Evolutionary conservation across 257 asterid genomes (phyloP).

Genomic region (Solanum ossicruentum): DNA sequence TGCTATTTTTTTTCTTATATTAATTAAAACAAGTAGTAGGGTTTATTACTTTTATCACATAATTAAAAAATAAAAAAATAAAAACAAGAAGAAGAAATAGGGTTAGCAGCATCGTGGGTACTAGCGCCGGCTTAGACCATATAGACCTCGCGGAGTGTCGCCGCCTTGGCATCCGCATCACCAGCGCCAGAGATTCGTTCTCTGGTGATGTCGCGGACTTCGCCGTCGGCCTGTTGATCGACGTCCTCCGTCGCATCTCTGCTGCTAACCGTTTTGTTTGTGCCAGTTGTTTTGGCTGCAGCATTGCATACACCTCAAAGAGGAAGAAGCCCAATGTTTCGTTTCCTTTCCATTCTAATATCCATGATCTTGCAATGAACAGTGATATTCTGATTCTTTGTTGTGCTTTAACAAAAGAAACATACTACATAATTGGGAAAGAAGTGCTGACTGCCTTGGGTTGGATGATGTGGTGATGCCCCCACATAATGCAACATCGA

Average conservation of each 20-base stretch:
- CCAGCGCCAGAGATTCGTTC: conserved; percentile 28
- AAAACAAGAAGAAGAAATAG: too few relatives aligned
- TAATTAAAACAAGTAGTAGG: too few relatives aligned
- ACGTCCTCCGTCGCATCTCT: conserved; percentile 43
- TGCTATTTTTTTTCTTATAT: too few relatives aligned
- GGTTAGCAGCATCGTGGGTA: conserved; percentile 14
- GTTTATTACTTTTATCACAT: too few relatives aligned
- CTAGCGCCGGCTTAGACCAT: conserved; percentile 44
- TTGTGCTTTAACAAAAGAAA: conserved; percentile 40
- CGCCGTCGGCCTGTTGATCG: conserved; percentile 43
- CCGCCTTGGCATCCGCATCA: conserved; percentile 41
- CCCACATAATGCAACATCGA: conserved; percentile 32
- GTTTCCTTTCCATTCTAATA: conserved; percentile 18
- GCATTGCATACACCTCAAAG: conserved; percentile 52
- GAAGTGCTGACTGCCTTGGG: conserved; percentile 25
- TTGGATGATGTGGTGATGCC: conserved; percentile 68
- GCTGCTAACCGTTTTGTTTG: conserved; percentile 43
- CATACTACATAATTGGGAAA: conserved; percentile 36
- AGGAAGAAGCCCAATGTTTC: conserved; percentile 24
- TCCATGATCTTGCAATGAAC: conserved; percentile 41
- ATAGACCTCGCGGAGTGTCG: conserved; percentile 43
- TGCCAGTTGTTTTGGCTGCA: conserved; percentile 47
- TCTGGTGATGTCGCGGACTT: conserved; percentile 60
- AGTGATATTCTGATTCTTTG: conserved; percentile 33
- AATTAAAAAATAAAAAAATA: too few relatives aligned